Evolutionary conservation across 371 early-diverging fungal genomes (phyloP).

Genomic region (Basidiobolus meristosporus): DNA sequence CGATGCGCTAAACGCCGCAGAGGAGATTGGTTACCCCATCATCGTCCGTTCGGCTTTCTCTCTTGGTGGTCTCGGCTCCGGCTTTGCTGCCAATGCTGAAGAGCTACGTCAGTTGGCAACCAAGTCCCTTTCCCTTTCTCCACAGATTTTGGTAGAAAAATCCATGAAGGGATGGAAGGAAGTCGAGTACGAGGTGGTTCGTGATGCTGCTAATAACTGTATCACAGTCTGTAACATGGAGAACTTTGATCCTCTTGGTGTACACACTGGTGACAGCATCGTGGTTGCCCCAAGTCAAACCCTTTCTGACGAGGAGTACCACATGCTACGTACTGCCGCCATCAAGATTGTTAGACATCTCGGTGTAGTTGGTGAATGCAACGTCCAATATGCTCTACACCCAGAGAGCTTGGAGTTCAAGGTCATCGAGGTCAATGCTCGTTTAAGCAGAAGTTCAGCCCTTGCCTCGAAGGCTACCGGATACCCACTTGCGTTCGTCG

Average conservation of each 20-base stretch:
- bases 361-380: slow-evolving; percentile 95
- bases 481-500: slow-evolving; percentile 88
- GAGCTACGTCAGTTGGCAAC: slow-evolving; percentile 54
- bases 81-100: slow-evolving; percentile 65
- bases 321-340: slow-evolving; percentile 85
- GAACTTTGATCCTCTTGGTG: slow-evolving; percentile 92
- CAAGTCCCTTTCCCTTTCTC: slow-evolving; percentile 57
- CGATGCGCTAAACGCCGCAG: slow-evolving; percentile 69
- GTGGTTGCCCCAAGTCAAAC: slow-evolving; percentile 93
- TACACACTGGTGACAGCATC: slow-evolving; percentile 92
- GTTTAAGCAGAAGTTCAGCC: slow-evolving; percentile 67
- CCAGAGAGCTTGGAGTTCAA: slow-evolving; percentile 70
- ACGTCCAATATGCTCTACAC: slow-evolving; percentile 87
- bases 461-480: slow-evolving; percentile 91
- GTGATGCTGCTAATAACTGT: slow-evolving; percentile 87
- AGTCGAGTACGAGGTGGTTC: slow-evolving; percentile 94
- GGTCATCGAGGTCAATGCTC: slow-evolving; percentile 92
- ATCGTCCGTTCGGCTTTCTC: slow-evolving; percentile 86
- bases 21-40: slow-evolving; percentile 73
- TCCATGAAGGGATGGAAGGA: slow-evolving; percentile 98
- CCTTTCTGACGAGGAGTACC: slow-evolving; percentile 79
- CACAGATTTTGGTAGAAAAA: slow-evolving; percentile 79
- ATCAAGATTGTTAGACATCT: slow-evolving; percentile 84
- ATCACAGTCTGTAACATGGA: slow-evolving; percentile 97
- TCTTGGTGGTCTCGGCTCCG: slow-evolving; percentile 90